A percentile compares a stretch with the other conserved stretches of the same genome.
Evolutionary conservation across 2,329 filamentous ascomycete genomes (phyloP).

Genomic region (Fusarium sambucinum): DNA sequence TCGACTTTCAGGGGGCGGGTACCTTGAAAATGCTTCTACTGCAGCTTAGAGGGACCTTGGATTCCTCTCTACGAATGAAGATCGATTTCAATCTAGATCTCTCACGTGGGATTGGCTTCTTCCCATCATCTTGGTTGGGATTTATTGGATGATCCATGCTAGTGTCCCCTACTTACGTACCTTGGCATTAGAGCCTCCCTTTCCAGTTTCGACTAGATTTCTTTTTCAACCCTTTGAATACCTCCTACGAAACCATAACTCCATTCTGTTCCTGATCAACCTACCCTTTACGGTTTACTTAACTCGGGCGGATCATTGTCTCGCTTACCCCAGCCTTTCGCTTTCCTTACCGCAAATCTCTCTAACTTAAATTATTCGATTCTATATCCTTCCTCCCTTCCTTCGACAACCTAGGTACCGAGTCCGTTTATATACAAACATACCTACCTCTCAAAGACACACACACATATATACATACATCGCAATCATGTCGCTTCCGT

Average conservation of each 20-base stretch:
- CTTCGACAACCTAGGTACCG: neutral
- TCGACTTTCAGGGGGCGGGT: conserved; percentile 33
- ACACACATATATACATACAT: neutral
- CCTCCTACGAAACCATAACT: conserved; percentile 31
- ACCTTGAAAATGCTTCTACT: conserved; percentile 16
- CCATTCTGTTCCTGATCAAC: conserved; percentile 1
- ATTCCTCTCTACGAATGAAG: conserved; percentile 23
- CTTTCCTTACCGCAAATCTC: conserved; percentile 5
- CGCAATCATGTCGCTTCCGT: conserved; percentile 56
- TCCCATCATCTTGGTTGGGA: conserved; percentile 16
- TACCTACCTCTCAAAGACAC: conserved; percentile 1
- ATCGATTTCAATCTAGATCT: conserved; percentile 29
- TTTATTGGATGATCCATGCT: conserved; percentile 26
- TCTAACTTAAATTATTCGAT: neutral
- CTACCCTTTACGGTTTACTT: conserved; percentile 17
- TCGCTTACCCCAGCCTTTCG: conserved; percentile 11
- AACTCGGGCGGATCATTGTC: conserved; percentile 1
- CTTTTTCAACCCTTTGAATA: conserved; percentile 16
- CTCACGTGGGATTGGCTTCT: conserved; percentile 30
- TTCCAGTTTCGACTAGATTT: conserved; percentile 9
- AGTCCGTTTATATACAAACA: neutral
- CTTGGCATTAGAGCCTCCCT: conserved; percentile 26
- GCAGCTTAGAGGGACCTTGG: conserved; percentile 2
- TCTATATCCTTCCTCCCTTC: neutral
- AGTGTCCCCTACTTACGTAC: conserved; percentile 9